These are phyloP conservation scores for Ophiostoma sp. DNA, from an alignment of 2,329 filamentous ascomycete genomes.

Conservation along the genomic window DNA sequence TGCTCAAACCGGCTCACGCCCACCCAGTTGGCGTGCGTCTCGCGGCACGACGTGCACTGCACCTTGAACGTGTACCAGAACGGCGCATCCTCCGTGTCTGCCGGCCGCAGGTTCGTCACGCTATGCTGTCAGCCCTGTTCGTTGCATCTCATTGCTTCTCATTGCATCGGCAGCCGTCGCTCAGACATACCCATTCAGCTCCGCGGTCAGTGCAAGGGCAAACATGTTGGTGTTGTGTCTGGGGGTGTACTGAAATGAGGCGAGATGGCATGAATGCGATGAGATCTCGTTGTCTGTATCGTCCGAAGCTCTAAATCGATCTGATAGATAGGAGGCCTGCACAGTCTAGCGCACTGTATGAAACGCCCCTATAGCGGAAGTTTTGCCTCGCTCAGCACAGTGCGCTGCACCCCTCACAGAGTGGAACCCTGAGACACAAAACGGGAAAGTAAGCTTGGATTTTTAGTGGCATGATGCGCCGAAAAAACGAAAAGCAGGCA, in stretches of 20 bases:
- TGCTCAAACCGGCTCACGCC: constrained; percentile 85
- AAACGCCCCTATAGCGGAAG: neutral
- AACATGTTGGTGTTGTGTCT: constrained; percentile 46
- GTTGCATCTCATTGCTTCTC: neutral
- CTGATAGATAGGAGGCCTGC: neutral
- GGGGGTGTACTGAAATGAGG: neutral
- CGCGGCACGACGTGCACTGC: constrained; percentile 94
- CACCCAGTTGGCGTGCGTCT: constrained; percentile 81
- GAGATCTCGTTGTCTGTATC: neutral
- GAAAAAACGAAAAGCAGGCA: constrained; percentile 13
- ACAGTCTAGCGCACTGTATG: neutral
- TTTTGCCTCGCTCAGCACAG: neutral
- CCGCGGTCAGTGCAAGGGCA: constrained; percentile 60
- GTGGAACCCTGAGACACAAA: neutral
- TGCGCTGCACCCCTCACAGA: neutral
- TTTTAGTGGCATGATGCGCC: constrained; percentile 24
- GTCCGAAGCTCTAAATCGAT: neutral
- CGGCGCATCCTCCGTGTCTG: constrained; percentile 71
- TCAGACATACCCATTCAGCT: constrained; percentile 57
- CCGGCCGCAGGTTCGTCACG: constrained; percentile 81
- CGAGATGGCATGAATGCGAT: neutral
- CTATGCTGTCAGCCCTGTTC: constrained; percentile 41
- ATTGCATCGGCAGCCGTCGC: no score
- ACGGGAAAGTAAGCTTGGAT: no score
- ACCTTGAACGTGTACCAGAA: constrained; percentile 99